These are phyloP conservation scores for Rhinocladiella mackenziei DNA, from an alignment of 2,329 filamentous ascomycete species.

Conservation along the genomic window DNA sequence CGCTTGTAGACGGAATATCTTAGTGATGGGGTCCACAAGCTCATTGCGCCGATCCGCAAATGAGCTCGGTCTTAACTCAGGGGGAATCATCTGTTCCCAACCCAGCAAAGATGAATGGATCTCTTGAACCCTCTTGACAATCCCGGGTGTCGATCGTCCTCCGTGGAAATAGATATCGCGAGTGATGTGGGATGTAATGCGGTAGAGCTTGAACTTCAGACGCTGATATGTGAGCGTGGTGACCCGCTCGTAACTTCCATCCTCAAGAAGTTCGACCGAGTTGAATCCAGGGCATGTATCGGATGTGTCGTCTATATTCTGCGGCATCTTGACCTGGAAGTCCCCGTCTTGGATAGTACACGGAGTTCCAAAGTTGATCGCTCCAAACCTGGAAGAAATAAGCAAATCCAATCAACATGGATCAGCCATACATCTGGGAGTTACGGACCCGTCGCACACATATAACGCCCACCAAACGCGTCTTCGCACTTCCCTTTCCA, in stretches of 20 bases:
- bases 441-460: slow-evolving; percentile 34
- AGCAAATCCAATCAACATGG: too few relatives aligned
- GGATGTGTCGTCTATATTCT: slow-evolving; percentile 11
- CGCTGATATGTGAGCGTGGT: slow-evolving; percentile 13
- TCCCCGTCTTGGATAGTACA: background rate
- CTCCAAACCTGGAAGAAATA: slow-evolving; percentile 1
- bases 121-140: slow-evolving; percentile 5
- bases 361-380: slow-evolving; percentile 9
- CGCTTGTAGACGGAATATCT: slow-evolving; percentile 34
- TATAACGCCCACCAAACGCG: slow-evolving; percentile 44
- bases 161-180: slow-evolving; percentile 4
- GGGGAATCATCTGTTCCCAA: slow-evolving; percentile 11
- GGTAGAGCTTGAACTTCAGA: slow-evolving; percentile 13
- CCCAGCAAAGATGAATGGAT: slow-evolving; percentile 4
- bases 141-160: background rate
- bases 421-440: too few relatives aligned
- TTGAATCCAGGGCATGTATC: slow-evolving; percentile 6
- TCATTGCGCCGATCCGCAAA: background rate
- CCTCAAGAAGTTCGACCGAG: slow-evolving; percentile 5
- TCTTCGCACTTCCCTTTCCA: slow-evolving; percentile 37
- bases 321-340: slow-evolving; percentile 6
- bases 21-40: background rate
- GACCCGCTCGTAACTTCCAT: slow-evolving; percentile 1
- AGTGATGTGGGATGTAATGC: slow-evolving; percentile 8
- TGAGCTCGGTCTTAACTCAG: slow-evolving; percentile 9